These are phyloP conservation scores for Cyberlindnera samutprakarnensis DNA, from an alignment of 805 yeast species.

Conservation along the genomic window DNA sequence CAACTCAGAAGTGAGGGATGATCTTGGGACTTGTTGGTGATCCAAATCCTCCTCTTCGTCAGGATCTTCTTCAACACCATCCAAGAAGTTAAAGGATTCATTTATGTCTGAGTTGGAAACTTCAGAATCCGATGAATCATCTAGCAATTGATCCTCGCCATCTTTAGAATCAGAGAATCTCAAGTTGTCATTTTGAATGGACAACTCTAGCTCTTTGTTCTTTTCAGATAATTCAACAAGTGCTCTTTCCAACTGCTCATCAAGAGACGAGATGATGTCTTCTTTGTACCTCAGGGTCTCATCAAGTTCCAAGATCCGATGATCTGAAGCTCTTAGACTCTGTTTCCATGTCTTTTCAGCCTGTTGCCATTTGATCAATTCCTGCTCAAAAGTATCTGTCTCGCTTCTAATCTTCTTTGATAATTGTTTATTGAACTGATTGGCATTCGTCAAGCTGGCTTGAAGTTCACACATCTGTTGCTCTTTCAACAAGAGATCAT, in stretches of 20 bases:
- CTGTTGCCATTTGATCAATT: constrained; percentile 8
- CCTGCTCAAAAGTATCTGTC: constrained; percentile 11
- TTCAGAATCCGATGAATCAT: no score
- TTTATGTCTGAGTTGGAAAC: no score
- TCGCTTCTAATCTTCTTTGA: constrained; percentile 11
- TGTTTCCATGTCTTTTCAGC: constrained; percentile 12
- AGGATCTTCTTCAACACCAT: no score
- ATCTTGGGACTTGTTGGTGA: no score
- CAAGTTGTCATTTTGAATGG: no score
- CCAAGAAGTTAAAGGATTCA: no score
- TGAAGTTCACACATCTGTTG: constrained; percentile 10
- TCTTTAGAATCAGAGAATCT: no score
- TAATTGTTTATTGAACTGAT: constrained; percentile 9
- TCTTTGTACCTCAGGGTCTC: constrained; percentile 4
- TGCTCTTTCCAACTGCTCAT: no score
- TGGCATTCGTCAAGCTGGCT: constrained; percentile 4
- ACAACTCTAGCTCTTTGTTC: no score
- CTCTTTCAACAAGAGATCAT: constrained; percentile 25
- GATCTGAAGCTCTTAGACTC: constrained; percentile 1
- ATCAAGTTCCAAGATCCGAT: not conserved
- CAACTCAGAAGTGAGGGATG: constrained; percentile 6
- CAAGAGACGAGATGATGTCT: constrained; percentile 14
- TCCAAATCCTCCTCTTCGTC: no score
- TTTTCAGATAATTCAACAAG: no score
- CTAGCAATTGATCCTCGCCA: no score